These are phyloP conservation scores for Urochloa ruziziensis DNA, from an alignment of 176 grass and related monocot genomes.

Conservation along the genomic window DNA sequence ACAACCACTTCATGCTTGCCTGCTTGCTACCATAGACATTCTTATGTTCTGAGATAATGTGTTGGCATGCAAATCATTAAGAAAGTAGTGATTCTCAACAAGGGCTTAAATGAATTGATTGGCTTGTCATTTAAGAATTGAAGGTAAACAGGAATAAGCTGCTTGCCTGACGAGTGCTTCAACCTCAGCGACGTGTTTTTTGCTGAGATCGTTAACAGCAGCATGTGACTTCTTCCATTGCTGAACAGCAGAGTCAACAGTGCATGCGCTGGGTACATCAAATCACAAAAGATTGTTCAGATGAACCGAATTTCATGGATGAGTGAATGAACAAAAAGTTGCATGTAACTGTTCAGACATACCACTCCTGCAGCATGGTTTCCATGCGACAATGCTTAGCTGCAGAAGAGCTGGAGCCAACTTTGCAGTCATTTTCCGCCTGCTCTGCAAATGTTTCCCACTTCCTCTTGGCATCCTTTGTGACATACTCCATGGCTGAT, in stretches of 20 bases:
- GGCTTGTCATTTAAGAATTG: background rate
- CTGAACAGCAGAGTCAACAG: constrained; percentile 62
- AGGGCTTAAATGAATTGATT: background rate
- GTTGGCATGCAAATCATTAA: background rate
- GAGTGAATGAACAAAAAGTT: background rate
- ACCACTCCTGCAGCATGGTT: constrained; percentile 79
- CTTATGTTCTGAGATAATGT: background rate
- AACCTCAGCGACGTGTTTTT: constrained; percentile 74
- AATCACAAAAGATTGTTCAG: constrained; percentile 19
- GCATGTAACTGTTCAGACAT: background rate
- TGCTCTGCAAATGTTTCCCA: constrained; percentile 87
- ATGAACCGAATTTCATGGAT: background rate
- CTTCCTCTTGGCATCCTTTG: constrained; percentile 90
- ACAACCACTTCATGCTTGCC: background rate
- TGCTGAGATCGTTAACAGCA: constrained; percentile 62
- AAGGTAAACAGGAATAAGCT: background rate
- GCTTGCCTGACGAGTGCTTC: constrained; percentile 77
- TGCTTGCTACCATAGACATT: background rate
- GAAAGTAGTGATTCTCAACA: background rate
- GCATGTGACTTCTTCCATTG: constrained; percentile 79
- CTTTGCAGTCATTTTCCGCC: constrained; percentile 62
- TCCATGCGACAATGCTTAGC: constrained; percentile 93
- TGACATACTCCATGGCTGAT: constrained; percentile 55
- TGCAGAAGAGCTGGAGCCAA: constrained; percentile 70
- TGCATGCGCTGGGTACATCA: constrained; percentile 50